phyloP scores from a whole-genome alignment of 306 rosid species.

The Citrullus amarus region DNA sequence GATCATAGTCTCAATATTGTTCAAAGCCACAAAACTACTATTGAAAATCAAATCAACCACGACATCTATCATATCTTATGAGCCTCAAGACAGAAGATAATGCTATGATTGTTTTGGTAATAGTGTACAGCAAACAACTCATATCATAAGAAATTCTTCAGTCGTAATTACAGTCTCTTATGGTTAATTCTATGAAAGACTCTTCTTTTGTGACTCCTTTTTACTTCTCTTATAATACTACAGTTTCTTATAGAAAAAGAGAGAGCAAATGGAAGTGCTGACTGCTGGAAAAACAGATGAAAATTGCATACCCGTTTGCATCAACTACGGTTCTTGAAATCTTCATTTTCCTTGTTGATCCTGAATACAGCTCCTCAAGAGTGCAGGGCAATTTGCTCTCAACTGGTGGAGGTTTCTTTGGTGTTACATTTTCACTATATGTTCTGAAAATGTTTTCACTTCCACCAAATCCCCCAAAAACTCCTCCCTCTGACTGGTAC shows the following conservation, averaged over 20 bases:
- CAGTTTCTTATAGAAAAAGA: background rate
- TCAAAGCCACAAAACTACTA: no score
- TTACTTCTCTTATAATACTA: background rate
- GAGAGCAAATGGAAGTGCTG: background rate
- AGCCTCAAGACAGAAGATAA: background rate
- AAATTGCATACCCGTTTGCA: constrained; percentile 42
- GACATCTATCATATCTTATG: background rate
- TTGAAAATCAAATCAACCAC: background rate
- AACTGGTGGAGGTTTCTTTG: constrained; percentile 71
- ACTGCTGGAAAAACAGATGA: background rate
- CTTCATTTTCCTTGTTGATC: constrained; percentile 96
- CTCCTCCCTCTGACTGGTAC: constrained; percentile 48
- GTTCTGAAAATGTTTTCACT: constrained; percentile 40
- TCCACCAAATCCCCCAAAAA: constrained; percentile 50
- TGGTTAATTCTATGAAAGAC: background rate
- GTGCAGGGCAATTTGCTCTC: constrained; percentile 78
- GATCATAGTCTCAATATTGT: background rate
- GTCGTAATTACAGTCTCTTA: background rate
- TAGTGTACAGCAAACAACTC: background rate
- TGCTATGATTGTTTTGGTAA: background rate
- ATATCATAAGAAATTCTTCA: background rate
- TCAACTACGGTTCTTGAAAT: constrained; percentile 61
- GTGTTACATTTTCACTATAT: constrained; percentile 34
- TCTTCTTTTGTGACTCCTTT: background rate
- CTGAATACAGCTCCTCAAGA: constrained; percentile 73